These are phyloP conservation scores for Lachnellula willkommii DNA, from an alignment of 2,329 filamentous ascomycete species.

Conservation along the genomic window DNA sequence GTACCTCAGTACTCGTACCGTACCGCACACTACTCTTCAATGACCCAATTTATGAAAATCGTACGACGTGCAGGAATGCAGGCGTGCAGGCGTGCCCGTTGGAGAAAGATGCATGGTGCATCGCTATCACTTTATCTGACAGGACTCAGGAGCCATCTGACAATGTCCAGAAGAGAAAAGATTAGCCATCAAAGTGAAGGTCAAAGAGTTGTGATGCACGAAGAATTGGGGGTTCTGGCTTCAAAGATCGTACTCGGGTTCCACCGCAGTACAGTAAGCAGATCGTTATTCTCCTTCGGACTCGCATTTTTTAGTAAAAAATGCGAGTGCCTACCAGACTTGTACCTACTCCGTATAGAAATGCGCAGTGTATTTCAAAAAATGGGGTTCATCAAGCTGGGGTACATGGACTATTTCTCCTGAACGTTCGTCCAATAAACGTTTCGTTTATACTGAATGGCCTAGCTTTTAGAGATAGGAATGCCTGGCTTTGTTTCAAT, in stretches of 20 bases:
- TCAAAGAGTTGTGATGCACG: background rate
- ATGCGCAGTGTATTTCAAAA: no score
- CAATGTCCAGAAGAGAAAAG: background rate
- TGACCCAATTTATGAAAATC: background rate
- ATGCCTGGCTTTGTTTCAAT: no score
- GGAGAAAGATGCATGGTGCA: background rate
- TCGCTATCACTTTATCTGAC: background rate
- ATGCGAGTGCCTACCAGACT: no score
- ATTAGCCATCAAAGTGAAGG: background rate
- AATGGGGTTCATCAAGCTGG: no score
- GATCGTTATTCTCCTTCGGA: background rate
- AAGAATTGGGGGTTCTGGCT: background rate
- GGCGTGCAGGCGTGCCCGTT: background rate
- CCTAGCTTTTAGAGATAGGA: no score
- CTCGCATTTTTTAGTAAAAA: no score
- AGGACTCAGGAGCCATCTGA: background rate
- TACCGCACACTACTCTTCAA: background rate
- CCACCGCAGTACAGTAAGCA: background rate
- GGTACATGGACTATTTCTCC: no score
- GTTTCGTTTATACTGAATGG: no score
- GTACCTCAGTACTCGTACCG: background rate
- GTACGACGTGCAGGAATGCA: background rate
- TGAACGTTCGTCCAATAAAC: no score
- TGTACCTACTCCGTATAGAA: no score
- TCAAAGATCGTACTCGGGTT: background rate